Base-by-base conservation (phyloP, 305 asterid species). In the Salvia sclarea region DNA sequence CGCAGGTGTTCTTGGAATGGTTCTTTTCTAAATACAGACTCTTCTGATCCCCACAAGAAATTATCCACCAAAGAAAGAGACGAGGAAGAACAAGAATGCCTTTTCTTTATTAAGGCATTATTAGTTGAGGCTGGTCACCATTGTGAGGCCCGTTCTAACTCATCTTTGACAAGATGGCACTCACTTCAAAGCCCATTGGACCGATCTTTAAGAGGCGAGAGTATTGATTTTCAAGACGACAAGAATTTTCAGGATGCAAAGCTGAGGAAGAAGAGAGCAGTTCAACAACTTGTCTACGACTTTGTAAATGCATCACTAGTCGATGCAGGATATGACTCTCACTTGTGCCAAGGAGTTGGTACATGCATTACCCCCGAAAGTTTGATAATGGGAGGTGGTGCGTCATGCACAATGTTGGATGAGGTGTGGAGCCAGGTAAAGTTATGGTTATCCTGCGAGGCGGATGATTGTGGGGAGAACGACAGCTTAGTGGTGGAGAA, bases 251-350 rank as follows among this genome's bases (percentile, higher is more conserved):
- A 79, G n/a, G 92, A 83, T 75, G 88, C 91, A 47, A 86, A 71
- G 72, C 76, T 81, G 56, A 82, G 88, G 72, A 85, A 83, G 71
- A 83, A 70, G 72, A 78, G 96, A 78, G 84, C 93, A 62, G 76
- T 78, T 44, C 88, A 78, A 52, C 90, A 84, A 74, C 96, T 92
- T n/a, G 85, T 92, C 37, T 90, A 85, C 41, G 98, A 92, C 53
- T 86, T 89, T 73, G 88, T 86, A 50, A 92, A 89, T 68, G 82
- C 81, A 65, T 84, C 80, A 3, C 52, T 92, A 68, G 70, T 86
- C 28, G 91, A 89, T 21, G 68, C 83, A 44, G 83, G 83, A 44
- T 56, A 77, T 65, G 84, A 82, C 41, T 61, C 81, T 47, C 80
- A 71, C 25, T 28, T 79, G 31, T 72, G 82, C 79, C 83, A 59